phyloP scores from a whole-genome alignment of 2,329 filamentous ascomycete species.

The Aspergillus sp. region DNA sequence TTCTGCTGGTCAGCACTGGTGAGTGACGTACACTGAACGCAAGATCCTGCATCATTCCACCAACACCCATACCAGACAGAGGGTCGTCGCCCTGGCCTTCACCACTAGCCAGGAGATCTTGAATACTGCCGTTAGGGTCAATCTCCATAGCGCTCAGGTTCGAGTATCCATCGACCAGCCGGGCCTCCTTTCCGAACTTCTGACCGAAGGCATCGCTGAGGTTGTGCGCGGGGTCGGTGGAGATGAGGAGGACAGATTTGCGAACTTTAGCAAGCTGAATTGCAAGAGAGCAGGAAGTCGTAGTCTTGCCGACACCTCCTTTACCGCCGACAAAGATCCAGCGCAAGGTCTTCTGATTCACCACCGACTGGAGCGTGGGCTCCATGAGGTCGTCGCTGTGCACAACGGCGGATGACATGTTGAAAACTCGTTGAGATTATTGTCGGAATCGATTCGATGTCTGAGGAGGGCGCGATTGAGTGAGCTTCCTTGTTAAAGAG shows the following conservation, averaged over 20 bases:
- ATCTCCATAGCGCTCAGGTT: slow-evolving; percentile 99
- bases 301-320: slow-evolving; percentile 97
- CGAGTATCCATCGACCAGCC: slow-evolving; percentile 84
- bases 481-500: not conserved
- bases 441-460: not conserved
- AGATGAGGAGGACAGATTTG: slow-evolving; percentile 95
- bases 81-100: slow-evolving; percentile 63
- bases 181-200: slow-evolving; percentile 98
- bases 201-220: slow-evolving; percentile 96
- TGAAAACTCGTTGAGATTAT: slow-evolving; percentile 11
- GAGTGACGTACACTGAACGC: slow-evolving; percentile 75
- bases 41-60: slow-evolving; percentile 97
- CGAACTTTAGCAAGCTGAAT: slow-evolving; percentile 95
- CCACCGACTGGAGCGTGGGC: slow-evolving; percentile 88
- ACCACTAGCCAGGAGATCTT: slow-evolving; percentile 84
- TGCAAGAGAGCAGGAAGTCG: slow-evolving; percentile 96
- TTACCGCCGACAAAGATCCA: slow-evolving; percentile 99
- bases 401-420: slow-evolving; percentile 47
- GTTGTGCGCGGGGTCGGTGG: slow-evolving; percentile 97
- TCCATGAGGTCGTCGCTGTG: slow-evolving; percentile 73
- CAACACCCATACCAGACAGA: slow-evolving; percentile 71
- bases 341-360: slow-evolving; percentile 91
- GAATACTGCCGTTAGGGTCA: slow-evolving; percentile 95
- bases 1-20: slow-evolving; percentile 3
- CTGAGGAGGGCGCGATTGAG: not conserved